phyloP scores from a whole-genome alignment of 2,329 filamentous ascomycete species.

The Nemania sp. region DNA sequence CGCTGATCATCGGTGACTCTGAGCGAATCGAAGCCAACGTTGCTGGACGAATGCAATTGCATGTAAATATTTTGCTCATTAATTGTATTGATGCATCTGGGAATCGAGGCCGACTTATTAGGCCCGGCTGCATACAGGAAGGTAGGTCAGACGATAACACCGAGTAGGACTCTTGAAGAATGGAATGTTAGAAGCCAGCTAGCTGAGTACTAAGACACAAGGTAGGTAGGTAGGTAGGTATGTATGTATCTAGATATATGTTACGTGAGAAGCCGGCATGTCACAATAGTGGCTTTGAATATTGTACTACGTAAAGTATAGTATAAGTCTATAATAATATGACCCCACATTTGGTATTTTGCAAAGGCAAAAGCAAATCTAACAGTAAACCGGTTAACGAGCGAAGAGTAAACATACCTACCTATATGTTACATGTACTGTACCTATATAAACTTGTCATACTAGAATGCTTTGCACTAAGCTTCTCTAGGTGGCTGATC shows the following conservation, averaged over 20 bases:
- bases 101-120: background rate
- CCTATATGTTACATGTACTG: no score
- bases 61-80: no score
- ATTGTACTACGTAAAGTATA: background rate
- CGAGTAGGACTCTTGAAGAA: background rate
- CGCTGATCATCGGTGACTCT: background rate
- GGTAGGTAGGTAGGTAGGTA: no score
- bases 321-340: no score
- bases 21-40: background rate
- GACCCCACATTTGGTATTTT: constrained; percentile 1
- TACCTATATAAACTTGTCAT: no score
- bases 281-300: background rate
- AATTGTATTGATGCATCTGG: background rate
- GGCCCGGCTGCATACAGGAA: background rate
- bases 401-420: background rate
- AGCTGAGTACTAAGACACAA: background rate
- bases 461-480: no score
- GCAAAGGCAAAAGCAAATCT: background rate
- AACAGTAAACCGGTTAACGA: background rate
- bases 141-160: background rate
- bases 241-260: background rate
- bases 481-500: no score
- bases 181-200: background rate
- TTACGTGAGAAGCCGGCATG: background rate
- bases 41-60: no score